These are phyloP conservation scores for Rhytidhysteron rufulum DNA, from an alignment of 2,329 filamentous ascomycete genomes.

Conservation along the genomic window DNA sequence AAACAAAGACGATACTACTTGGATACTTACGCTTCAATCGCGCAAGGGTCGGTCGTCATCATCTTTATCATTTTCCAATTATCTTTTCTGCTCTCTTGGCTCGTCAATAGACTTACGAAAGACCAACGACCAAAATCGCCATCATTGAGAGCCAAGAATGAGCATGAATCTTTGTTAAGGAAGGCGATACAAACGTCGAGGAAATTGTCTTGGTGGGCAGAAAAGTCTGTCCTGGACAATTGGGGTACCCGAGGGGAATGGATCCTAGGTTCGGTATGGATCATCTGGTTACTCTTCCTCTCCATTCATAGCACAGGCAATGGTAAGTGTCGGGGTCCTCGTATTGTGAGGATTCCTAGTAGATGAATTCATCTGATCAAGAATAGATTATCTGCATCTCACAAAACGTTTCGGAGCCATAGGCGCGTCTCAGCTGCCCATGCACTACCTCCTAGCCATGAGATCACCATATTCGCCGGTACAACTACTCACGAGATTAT, in stretches of 20 bases:
- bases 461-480: constrained; percentile 50
- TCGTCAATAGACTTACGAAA: constrained; percentile 20
- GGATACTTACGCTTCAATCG: constrained; percentile 53
- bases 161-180: constrained; percentile 21
- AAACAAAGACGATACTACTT: constrained; percentile 50
- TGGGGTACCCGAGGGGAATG: constrained; percentile 53
- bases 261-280: constrained; percentile 47
- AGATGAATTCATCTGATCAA: neutral
- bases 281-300: constrained; percentile 50
- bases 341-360: neutral
- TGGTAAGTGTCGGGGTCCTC: constrained; percentile 50
- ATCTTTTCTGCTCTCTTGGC: constrained; percentile 33
- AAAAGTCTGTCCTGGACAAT: constrained; percentile 39
- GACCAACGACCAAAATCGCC: constrained; percentile 40
- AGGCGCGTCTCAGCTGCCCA: constrained; percentile 54
- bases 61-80: constrained; percentile 42
- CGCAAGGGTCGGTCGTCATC: constrained; percentile 52
- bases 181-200: constrained; percentile 20
- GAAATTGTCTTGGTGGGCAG: constrained; percentile 42
- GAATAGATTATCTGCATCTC: constrained; percentile 58
- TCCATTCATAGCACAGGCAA: constrained; percentile 50
- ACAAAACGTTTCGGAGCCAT: constrained; percentile 61
- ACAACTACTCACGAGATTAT: constrained; percentile 49
- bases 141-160: constrained; percentile 29
- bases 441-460: constrained; percentile 56